Evolutionary conservation across 768 basidiomycete genomes (phyloP).

Genomic region (Suillus variegatus): DNA sequence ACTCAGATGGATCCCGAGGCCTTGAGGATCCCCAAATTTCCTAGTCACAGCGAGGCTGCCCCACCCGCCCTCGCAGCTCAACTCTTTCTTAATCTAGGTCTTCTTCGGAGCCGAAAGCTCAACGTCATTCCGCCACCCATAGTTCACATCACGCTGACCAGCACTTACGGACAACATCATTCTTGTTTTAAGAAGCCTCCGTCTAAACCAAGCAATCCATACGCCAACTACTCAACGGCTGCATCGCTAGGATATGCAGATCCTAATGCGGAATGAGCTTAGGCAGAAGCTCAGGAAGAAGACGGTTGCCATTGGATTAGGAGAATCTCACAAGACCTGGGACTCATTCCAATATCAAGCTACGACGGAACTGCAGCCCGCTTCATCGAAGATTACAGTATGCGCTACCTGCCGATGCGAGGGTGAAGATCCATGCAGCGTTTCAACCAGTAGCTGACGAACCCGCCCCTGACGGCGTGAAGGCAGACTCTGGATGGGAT

Average conservation of each 20-base stretch:
- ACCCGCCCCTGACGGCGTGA: not conserved
- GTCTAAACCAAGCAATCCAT: conserved; percentile 60
- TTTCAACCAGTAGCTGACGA: conserved; percentile 7
- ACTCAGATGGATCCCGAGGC: no score
- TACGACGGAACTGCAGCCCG: conserved; percentile 22
- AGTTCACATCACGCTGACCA: no score
- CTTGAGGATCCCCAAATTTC: no score
- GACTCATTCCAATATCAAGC: conserved; percentile 62
- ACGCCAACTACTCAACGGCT: conserved; percentile 86
- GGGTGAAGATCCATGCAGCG: conserved; percentile 31
- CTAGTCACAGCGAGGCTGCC: no score
- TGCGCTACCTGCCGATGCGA: conserved; percentile 19
- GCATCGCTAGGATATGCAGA: conserved; percentile 80
- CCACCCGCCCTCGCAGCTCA: no score
- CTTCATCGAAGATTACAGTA: conserved; percentile 8
- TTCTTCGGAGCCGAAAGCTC: no score
- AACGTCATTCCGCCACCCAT: no score
- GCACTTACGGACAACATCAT: no score
- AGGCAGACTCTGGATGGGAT: conserved; percentile 7
- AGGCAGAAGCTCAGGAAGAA: conserved; percentile 69
- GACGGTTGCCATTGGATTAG: conserved; percentile 58
- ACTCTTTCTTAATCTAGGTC: no score
- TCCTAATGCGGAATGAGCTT: conserved; percentile 66
- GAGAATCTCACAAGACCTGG: conserved; percentile 84
- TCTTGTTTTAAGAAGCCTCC: conserved; percentile 34